phyloP scores from a whole-genome alignment of 1,284 basidiomycete genomes.

The Exsudoporus floridanus region DNA sequence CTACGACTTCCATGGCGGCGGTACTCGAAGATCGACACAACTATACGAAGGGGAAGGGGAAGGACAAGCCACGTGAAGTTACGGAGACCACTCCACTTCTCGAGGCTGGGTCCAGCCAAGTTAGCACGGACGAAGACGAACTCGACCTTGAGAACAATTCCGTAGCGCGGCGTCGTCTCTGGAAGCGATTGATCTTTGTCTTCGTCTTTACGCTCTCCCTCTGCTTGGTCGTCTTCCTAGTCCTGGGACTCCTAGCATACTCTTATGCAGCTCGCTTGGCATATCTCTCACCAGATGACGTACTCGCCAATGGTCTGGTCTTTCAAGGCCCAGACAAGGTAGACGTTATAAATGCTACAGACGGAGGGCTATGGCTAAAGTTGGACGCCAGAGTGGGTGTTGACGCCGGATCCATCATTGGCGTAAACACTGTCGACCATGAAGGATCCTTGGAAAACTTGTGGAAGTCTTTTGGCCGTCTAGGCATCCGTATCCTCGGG shows the following conservation, averaged over 20 bases:
- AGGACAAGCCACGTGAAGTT: conserved; percentile 24
- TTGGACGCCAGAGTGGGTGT: conserved; percentile 59
- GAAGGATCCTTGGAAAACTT: conserved; percentile 43
- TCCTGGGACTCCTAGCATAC: conserved; percentile 54
- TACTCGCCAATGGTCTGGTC: conserved; percentile 55
- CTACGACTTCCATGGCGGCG: conserved; percentile 24
- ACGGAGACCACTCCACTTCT: conserved; percentile 38
- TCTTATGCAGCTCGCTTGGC: conserved; percentile 61
- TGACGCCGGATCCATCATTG: conserved; percentile 61
- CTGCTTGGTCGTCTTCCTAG: conserved; percentile 44
- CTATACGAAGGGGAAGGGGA: conserved; percentile 33
- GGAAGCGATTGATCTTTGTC: conserved; percentile 27
- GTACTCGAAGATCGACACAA: conserved; percentile 14
- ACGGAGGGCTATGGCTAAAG: conserved; percentile 58
- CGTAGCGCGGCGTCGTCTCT: conserved; percentile 25
- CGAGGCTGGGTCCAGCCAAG: conserved; percentile 23
- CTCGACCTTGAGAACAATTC: conserved; percentile 12
- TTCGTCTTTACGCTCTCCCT: conserved; percentile 38
- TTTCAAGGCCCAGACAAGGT: conserved; percentile 60
- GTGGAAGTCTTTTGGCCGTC: conserved; percentile 66
- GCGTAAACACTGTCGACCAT: conserved; percentile 46
- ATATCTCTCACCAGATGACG: conserved; percentile 53
- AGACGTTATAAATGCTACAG: conserved; percentile 60
- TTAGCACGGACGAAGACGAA: conserved; percentile 15
- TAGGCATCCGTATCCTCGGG: conserved; percentile 57